Evolutionary conservation across 2,329 filamentous ascomycete species (phyloP).

Genomic region (Emmonsia crescens): DNA sequence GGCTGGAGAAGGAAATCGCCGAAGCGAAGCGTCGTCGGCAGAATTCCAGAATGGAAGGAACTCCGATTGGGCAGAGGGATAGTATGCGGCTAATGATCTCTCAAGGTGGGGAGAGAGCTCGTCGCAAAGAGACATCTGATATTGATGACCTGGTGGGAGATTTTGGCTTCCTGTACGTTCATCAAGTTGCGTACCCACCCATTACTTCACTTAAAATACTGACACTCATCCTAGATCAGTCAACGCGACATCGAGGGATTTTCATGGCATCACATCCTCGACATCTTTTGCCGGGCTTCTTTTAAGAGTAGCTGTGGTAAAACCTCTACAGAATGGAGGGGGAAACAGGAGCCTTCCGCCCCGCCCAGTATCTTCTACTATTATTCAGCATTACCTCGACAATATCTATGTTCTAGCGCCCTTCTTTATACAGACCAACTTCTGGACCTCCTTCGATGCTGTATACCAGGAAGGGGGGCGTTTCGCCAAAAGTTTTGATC

Average conservation of each 20-base stretch:
- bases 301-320: slow-evolving; percentile 67
- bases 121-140: slow-evolving; percentile 63
- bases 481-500: slow-evolving; percentile 55
- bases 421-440: slow-evolving; percentile 66
- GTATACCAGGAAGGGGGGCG: slow-evolving; percentile 62
- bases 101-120: not conserved
- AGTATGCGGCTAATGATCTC: not conserved
- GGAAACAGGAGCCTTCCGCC: slow-evolving; percentile 53
- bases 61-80: slow-evolving; percentile 16
- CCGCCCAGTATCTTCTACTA: slow-evolving; percentile 53
- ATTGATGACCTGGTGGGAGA: slow-evolving; percentile 89
- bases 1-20: slow-evolving; percentile 64
- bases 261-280: slow-evolving; percentile 74
- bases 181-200: not conserved
- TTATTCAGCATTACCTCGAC: slow-evolving; percentile 75
- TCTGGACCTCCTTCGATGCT: slow-evolving; percentile 69
- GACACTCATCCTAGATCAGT: slow-evolving; percentile 53
- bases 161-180: slow-evolving; percentile 74
- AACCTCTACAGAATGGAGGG: slow-evolving; percentile 53
- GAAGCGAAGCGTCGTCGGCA: slow-evolving; percentile 30
- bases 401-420: slow-evolving; percentile 74
- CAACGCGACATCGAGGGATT: slow-evolving; percentile 88
- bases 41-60: slow-evolving; percentile 44
- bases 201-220: slow-evolving; percentile 5
- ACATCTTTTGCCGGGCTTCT: slow-evolving; percentile 90